Percentiles rank a stretch among this genome's conserved stretches.
Evolutionary conservation across 1,284 basidiomycete species (phyloP).

Genomic region (Marasmius fiardii): DNA sequence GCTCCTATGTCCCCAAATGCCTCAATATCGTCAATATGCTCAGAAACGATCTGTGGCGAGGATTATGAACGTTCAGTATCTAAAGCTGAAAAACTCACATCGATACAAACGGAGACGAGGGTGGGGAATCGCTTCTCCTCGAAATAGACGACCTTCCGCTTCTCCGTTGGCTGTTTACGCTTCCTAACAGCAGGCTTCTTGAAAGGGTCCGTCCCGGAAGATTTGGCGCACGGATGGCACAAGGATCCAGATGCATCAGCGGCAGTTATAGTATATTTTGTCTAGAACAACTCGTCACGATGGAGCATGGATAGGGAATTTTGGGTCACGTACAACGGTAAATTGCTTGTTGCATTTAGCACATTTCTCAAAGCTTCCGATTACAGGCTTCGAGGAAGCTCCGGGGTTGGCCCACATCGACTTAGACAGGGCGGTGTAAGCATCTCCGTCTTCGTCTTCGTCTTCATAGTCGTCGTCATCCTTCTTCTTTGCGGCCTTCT

Average conservation of each 20-base stretch:
- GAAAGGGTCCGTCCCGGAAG: slow-evolving; percentile 76
- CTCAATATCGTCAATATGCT: slow-evolving; percentile 88
- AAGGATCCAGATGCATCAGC: slow-evolving; percentile 70
- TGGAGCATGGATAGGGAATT: neutral
- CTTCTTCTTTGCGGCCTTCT: slow-evolving; percentile 47
- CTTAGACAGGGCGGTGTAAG: slow-evolving; percentile 60
- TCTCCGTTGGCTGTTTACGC: slow-evolving; percentile 59
- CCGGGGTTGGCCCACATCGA: slow-evolving; percentile 39
- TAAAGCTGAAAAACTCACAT: slow-evolving; percentile 38
- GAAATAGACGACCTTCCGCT: slow-evolving; percentile 61
- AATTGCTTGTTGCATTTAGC: slow-evolving; percentile 83
- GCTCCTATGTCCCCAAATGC: slow-evolving; percentile 84
- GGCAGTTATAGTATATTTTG: slow-evolving; percentile 78
- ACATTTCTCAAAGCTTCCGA: slow-evolving; percentile 83
- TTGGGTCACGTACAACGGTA: slow-evolving; percentile 69
- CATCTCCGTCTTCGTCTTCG: slow-evolving; percentile 48
- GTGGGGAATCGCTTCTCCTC: slow-evolving; percentile 70
- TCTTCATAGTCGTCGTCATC: slow-evolving; percentile 43
- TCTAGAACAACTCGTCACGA: slow-evolving; percentile 41
- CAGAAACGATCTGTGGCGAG: slow-evolving; percentile 66
- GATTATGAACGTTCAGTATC: neutral
- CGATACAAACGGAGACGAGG: slow-evolving; percentile 77
- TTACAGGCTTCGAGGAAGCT: slow-evolving; percentile 52
- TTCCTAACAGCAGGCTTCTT: slow-evolving; percentile 68
- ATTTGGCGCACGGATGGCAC: slow-evolving; percentile 78